Evolutionary conservation across 345 rosid genomes (phyloP), one percentile per base, ranked within the genome.

Genomic region (Crucihimalaya himalaica): DNA sequence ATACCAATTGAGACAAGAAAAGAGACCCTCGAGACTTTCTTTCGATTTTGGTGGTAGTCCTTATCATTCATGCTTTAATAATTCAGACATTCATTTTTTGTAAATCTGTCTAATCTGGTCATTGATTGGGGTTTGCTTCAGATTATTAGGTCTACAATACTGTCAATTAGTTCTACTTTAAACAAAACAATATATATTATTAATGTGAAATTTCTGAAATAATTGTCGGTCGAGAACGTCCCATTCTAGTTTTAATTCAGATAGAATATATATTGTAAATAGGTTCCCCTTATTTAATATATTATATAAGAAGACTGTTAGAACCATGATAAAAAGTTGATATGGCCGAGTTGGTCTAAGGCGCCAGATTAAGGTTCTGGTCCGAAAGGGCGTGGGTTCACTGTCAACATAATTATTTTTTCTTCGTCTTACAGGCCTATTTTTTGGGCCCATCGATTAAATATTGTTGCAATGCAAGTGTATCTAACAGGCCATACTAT

Each of bases 291-390:
- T 32, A 32, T 32, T 3, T 8, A 6, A 29, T 29, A 28, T 2
- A n/a, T n/a, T n/a, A n/a, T n/a, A n/a, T n/a, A n/a, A n/a, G n/a
- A n/a, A n/a, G n/a, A n/a, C n/a, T n/a, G n/a, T n/a, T n/a, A n/a
- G n/a, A n/a, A n/a, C n/a, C n/a, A n/a, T n/a, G n/a, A n/a, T n/a
- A n/a, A 37, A 0, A 63, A 0, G 95, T 88, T 82, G 88, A 86
- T 84, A 88, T 86, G 94, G 91, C 87, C 88, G 89, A 86, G 94
- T 89, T 87, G 88, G 94, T 87, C 91, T 86, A 89, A 89, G 93
- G 94, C 89, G 93, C 91, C 95, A 89, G 93, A 89, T 91, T 91
- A 87, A 89, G 96, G 97, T 91, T 89, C 91, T 89, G 96, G 95
- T 94, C 93, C 89, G 96, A 91, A 94, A 94, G 90, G 90, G 89